These are phyloP conservation scores for Didymella sp. DNA, from an alignment of 2,329 filamentous ascomycete species.

Conservation along the genomic window DNA sequence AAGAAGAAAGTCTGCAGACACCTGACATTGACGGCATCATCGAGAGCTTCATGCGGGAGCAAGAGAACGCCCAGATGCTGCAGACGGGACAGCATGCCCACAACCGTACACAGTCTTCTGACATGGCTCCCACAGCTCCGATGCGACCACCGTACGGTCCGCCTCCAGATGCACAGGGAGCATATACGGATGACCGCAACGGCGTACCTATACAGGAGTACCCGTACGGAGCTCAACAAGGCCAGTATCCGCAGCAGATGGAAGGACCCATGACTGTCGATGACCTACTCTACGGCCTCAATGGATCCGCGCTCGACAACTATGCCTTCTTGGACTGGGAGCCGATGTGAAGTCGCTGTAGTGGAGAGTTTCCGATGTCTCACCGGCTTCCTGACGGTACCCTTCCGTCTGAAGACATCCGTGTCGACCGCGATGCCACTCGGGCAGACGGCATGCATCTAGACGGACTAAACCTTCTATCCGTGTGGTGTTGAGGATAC, in stretches of 20 bases:
- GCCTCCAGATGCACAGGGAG: neutral
- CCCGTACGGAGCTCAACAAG: neutral
- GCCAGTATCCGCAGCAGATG: neutral
- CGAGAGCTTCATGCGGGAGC: slow-evolving; percentile 51
- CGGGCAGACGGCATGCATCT: neutral
- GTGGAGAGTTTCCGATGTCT: neutral
- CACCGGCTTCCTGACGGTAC: neutral
- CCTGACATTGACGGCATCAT: slow-evolving; percentile 54
- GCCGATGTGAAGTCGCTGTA: slow-evolving; percentile 3
- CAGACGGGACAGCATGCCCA: neutral
- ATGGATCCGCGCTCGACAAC: slow-evolving; percentile 34
- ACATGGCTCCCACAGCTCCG: neutral
- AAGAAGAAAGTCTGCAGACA: slow-evolving; percentile 33
- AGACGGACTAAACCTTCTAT: neutral
- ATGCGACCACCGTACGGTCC: neutral
- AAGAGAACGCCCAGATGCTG: slow-evolving; percentile 22
- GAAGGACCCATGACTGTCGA: slow-evolving; percentile 27
- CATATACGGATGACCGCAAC: neutral
- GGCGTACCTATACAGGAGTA: neutral
- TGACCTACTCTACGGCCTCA: slow-evolving; percentile 36
- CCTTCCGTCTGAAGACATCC: neutral
- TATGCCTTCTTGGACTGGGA: slow-evolving; percentile 27
- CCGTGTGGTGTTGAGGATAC: neutral
- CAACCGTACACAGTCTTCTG: neutral
- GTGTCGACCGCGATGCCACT: neutral